A percentile compares a stretch with the other conserved stretches of the same genome.
Evolutionary conservation across 1,139 yeast species (phyloP).

Genomic region (Blastobotrys indianensis): DNA sequence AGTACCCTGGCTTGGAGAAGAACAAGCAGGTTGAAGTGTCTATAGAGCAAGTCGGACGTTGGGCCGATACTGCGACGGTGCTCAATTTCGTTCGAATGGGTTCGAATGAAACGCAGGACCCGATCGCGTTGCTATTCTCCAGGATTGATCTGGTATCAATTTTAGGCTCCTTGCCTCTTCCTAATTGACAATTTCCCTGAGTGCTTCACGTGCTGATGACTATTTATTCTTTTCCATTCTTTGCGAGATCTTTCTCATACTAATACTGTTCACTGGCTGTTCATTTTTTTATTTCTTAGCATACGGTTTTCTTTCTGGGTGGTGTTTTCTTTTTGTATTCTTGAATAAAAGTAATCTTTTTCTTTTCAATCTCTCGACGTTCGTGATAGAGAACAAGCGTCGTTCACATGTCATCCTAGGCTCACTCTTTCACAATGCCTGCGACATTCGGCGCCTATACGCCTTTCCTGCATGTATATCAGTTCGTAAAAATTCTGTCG

Average conservation of each 20-base stretch:
- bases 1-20: conserved; percentile 5
- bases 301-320: too few relatives aligned
- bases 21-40: conserved; percentile 6
- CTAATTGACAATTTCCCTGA: neutral
- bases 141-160: conserved; percentile 2
- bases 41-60: conserved; percentile 7
- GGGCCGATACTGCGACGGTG: conserved; percentile 7
- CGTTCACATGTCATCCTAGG: too few relatives aligned
- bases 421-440: too few relatives aligned
- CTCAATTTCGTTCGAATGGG: conserved; percentile 3
- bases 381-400: too few relatives aligned
- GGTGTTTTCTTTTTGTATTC: too few relatives aligned
- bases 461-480: too few relatives aligned
- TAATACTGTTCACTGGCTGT: neutral
- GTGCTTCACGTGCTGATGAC: neutral
- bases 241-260: neutral
- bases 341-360: too few relatives aligned
- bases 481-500: too few relatives aligned
- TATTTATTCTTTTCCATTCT: neutral
- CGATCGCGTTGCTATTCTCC: conserved; percentile 5
- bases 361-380: too few relatives aligned
- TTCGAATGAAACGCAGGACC: neutral
- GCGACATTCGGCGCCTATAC: too few relatives aligned
- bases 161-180: neutral
- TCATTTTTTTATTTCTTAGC: neutral